phyloP scores from a whole-genome alignment of 2,329 filamentous ascomycete genomes.

The Apiospora hydei region DNA sequence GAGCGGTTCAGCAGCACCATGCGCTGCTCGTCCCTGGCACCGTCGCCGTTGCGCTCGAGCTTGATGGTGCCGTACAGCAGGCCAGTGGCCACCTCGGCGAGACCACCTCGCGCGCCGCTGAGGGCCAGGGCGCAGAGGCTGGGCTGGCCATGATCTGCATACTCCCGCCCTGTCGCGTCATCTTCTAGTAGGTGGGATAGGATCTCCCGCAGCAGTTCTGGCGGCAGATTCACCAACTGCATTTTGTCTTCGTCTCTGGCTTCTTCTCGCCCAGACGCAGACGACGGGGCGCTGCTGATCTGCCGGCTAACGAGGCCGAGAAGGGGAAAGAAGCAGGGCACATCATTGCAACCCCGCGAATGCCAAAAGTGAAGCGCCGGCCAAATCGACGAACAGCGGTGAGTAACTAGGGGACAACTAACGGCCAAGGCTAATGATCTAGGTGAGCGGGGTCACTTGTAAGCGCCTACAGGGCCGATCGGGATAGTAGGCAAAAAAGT shows the following conservation, averaged over 20 bases:
- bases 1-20: not conserved
- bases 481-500: not conserved
- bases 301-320: conserved; percentile 5
- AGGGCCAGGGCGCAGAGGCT: conserved; percentile 1
- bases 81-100: not conserved
- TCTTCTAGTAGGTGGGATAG: not conserved
- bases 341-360: conserved; percentile 14
- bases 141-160: not conserved
- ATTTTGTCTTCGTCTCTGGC: not conserved
- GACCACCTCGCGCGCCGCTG: not conserved
- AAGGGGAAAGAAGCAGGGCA: not conserved
- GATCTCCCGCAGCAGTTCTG: conserved; percentile 6
- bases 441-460: conserved; percentile 9
- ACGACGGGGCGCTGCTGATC: not conserved
- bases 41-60: not conserved
- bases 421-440: not conserved
- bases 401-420: conserved; percentile 15
- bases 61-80: not conserved
- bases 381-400: conserved; percentile 13
- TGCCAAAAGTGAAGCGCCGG: conserved; percentile 9
- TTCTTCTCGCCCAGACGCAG: not conserved
- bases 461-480: conserved; percentile 3
- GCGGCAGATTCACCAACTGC: not conserved
- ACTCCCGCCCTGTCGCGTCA: conserved; percentile 2
- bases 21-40: not conserved